phyloP scores from a whole-genome alignment of 306 rosid genomes.

The Boehmeria nivea region DNA sequence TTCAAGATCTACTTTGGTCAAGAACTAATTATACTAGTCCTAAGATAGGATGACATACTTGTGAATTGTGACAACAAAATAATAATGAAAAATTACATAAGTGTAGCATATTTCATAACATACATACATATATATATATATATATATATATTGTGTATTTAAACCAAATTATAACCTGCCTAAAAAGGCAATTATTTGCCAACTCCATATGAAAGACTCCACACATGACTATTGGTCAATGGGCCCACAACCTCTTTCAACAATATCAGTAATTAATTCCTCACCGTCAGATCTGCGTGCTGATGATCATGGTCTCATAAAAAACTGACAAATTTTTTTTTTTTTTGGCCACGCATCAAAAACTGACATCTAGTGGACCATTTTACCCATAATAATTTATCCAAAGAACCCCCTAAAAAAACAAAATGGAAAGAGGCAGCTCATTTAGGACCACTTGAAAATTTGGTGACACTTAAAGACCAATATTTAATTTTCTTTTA shows the following conservation, averaged over 20 bases:
- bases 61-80: too few relatives aligned
- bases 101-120: too few relatives aligned
- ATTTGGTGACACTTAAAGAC: conserved; percentile 7
- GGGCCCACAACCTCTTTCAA: conserved; percentile 13
- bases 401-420: conserved; percentile 3
- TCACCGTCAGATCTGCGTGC: conserved; percentile 6
- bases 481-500: background rate
- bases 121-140: too few relatives aligned
- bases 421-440: background rate
- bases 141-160: too few relatives aligned
- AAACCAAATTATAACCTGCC: background rate
- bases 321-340: too few relatives aligned
- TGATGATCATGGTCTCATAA: conserved; percentile 14
- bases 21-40: too few relatives aligned
- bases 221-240: conserved; percentile 7
- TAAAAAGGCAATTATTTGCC: conserved; percentile 22
- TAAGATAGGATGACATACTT: too few relatives aligned
- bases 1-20: conserved; percentile 6
- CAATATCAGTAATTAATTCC: conserved; percentile 17
- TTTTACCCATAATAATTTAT: conserved; percentile 12
- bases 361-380: conserved; percentile 19
- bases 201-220: conserved; percentile 14
- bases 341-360: too few relatives aligned
- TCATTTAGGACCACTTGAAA: conserved; percentile 17
- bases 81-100: too few relatives aligned